These are phyloP conservation scores for Phytophthora ramorum DNA, from an alignment of 352 stramenopile genomes.

Conservation along the genomic window DNA sequence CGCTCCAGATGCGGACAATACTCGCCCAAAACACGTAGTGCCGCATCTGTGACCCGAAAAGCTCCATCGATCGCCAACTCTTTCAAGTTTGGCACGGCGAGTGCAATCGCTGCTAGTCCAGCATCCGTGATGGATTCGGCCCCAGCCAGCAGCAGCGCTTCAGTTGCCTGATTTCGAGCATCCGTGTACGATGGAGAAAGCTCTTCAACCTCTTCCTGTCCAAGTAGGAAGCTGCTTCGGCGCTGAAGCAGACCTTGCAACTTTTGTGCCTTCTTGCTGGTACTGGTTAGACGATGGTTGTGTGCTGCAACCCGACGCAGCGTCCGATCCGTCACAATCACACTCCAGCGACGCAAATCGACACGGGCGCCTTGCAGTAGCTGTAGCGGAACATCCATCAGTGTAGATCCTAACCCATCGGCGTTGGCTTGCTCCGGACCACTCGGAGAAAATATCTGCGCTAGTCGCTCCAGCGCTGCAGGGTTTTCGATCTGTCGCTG, in stretches of 20 bases:
- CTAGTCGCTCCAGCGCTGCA: conserved; percentile 38
- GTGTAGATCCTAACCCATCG: conserved; percentile 3
- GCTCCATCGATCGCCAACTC: conserved; percentile 61
- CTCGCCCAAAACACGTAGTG: conserved; percentile 55
- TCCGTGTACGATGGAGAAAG: conserved; percentile 20
- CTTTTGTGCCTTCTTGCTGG: conserved; percentile 25
- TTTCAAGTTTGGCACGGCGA: conserved; percentile 58
- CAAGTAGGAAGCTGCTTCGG: conserved; percentile 8
- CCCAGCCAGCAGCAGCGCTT: conserved; percentile 66
- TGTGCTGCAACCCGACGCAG: conserved; percentile 65
- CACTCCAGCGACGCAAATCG: conserved; percentile 70
- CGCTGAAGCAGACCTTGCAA: conserved; percentile 9
- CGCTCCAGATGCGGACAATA: conserved; percentile 54
- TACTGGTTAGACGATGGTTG: conserved; percentile 57
- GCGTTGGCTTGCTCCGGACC: conserved; percentile 7
- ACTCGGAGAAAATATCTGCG: conserved; percentile 18
- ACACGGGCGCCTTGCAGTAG: conserved; percentile 64
- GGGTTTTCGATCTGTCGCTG: conserved; percentile 19
- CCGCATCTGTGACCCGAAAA: conserved; percentile 57
- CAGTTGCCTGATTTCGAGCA: conserved; percentile 38
- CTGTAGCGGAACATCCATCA: conserved; percentile 65
- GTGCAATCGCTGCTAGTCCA: conserved; percentile 58
- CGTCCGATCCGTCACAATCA: conserved; percentile 70
- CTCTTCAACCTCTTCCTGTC: conserved; percentile 17
- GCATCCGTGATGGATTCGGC: conserved; percentile 70